Percentiles rank a stretch among this genome's conserved stretches.
phyloP scores from a whole-genome alignment of 2,329 filamentous ascomycete species.

The Ophiostoma sp. region DNA sequence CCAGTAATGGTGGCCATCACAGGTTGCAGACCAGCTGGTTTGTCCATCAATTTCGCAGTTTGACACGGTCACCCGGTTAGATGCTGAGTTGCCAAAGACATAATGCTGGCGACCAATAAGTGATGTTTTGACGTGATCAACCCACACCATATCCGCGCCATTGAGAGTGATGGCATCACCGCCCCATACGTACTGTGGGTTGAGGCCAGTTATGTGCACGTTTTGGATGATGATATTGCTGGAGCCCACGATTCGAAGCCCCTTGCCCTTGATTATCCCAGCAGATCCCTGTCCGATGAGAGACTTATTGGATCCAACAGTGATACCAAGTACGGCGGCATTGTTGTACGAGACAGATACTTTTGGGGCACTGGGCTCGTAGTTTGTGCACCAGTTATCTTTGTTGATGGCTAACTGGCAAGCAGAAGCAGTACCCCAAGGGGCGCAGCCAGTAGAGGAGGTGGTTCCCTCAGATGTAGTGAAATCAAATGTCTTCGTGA shows the following conservation, averaged over 20 bases:
- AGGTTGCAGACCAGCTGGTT: background rate
- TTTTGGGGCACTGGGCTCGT: constrained; percentile 5
- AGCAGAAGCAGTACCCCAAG: constrained; percentile 4
- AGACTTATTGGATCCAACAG: background rate
- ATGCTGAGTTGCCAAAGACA: constrained; percentile 10
- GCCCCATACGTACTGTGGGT: constrained; percentile 6
- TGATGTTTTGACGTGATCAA: constrained; percentile 8
- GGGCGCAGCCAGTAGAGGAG: background rate
- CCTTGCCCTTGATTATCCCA: constrained; percentile 7
- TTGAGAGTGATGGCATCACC: constrained; percentile 11
- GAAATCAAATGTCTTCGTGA: constrained; percentile 7
- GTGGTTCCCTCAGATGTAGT: constrained; percentile 10
- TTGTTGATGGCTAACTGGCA: constrained; percentile 11
- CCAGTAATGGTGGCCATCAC: constrained; percentile 11
- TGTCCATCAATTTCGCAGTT: constrained; percentile 9
- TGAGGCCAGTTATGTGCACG: background rate
- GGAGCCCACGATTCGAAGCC: background rate
- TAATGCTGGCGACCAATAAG: constrained; percentile 12
- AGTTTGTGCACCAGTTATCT: constrained; percentile 12
- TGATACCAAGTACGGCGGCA: background rate
- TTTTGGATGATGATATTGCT: constrained; percentile 13
- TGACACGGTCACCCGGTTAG: background rate
- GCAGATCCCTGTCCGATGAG: background rate
- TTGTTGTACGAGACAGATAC: constrained; percentile 3
- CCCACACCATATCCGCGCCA: constrained; percentile 8